Evolutionary conservation across 2,329 filamentous ascomycete genomes (phyloP), one percentile per base, ranked within the genome.

Genomic region (Botrytis byssoidea): DNA sequence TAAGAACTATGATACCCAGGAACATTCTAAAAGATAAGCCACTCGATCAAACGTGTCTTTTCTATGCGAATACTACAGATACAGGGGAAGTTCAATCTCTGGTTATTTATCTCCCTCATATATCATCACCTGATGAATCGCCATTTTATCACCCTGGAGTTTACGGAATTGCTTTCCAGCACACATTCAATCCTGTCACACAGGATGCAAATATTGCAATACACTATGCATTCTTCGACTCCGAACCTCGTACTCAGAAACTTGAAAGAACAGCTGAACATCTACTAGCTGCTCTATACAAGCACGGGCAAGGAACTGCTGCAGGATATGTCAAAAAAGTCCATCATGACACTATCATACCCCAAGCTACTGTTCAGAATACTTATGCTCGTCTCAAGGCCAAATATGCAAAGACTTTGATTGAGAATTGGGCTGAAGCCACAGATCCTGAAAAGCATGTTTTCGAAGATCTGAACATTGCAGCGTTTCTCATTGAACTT

Each of bases 391-490:
- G 86, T 29, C 86, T 99, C 10, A 98, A 98, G 83, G 85, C 88
- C 71, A 92, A 88, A 78, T 94, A 98, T 81, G 94, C 93, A 0
- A 87, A 88, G 32, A 79, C 83, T 1, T 84, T 99, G 20, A 91
- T 94, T 22, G 83, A 88, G n/a, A 84, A 83, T 1, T 99, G 95
- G 96, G 90, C 90, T 22, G 96, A 98, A 83, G 88, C 88, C 70
- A 98, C 95, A 0, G 94, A 97, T 80, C 93, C 95, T 0, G 85
- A 86, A 25, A 99, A 98, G 82, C 95, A 98, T 80, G 94, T 98
- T 4, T 98, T 98, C 82, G 96, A 99, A 81, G 95, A 98, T 80
- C 84, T 99, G 32, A 88, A 90, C 6, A 98, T 99, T 75, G 93
- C 95, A 0, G 93, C 95, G 0, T 99, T 98, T 79, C 85, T 98